Base-by-base conservation (phyloP, 2,329 filamentous ascomycete species). In the Monosporascus sp. region DNA sequence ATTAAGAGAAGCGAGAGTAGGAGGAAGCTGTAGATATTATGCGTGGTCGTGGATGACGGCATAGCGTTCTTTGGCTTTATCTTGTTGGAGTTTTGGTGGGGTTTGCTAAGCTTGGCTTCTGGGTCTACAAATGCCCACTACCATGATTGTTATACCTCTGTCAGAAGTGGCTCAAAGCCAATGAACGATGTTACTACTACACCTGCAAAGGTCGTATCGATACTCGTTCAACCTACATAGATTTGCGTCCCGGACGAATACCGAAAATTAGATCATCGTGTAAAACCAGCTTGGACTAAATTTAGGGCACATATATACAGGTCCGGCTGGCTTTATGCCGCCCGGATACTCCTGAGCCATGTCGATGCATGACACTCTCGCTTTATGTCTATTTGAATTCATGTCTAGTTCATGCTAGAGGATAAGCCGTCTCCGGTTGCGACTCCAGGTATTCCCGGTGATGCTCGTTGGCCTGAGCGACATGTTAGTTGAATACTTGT, bases 361-460 rank as follows among this genome's bases (percentile, higher is more conserved):
- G 52, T 57, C 38, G 48, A 54, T 47, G 44, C 47, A 51, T 50
- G 27, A 51, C 50, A 25, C 41, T 34, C 38, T 45, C 47, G 47
- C 37, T 31, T 18, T 22, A 50, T 36, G 17, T 17, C 27, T 7
- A 47, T 27, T 22, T 47, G 36, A 18, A 17, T 27, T 11, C n/a
- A 17, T 22, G 20, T 48, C 36, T 37, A 15, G 46, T 54, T 72
- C 68, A 79, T 69, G 74, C 80, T 53, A 97, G 81, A 39, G 93
- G 93, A 71, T 94, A 96, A 57, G 89, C 85, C 18, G 89, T 91
- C 60, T 83, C 75, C 31, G 90, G 87, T 17, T 93, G 81, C 52
- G 92, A 86, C 75, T 97, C 83, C 61, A 97, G 84, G 70, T 91
- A 83, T 70, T 86, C 80, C 69, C 90, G 83, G 79, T 97, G 84